These are phyloP conservation scores for Oryza coarctata DNA, from an alignment of 176 grass and related monocot genomes.

Conservation along the genomic window DNA sequence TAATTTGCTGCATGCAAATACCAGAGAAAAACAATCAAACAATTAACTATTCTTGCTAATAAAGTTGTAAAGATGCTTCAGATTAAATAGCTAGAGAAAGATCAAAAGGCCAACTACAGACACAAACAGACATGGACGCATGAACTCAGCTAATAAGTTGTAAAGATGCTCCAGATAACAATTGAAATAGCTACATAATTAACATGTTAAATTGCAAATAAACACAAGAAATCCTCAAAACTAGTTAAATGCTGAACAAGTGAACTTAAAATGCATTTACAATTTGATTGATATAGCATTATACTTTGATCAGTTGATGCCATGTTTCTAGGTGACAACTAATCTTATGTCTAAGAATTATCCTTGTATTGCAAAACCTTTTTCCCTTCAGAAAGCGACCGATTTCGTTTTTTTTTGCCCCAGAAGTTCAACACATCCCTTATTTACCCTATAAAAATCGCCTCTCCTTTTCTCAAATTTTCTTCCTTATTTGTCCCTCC, in stretches of 20 bases:
- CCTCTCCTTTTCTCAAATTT: too few relatives aligned
- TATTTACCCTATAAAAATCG: too few relatives aligned
- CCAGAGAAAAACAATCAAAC: background rate
- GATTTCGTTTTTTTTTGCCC: too few relatives aligned
- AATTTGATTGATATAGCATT: background rate
- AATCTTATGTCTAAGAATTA: background rate
- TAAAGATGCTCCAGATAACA: slow-evolving; percentile 9
- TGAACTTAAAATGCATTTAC: background rate
- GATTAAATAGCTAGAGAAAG: background rate
- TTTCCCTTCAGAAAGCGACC: background rate
- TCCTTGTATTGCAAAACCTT: background rate
- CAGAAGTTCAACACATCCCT: too few relatives aligned
- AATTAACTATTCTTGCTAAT: background rate
- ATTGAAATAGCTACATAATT: background rate
- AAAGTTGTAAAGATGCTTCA: background rate
- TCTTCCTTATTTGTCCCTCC: too few relatives aligned
- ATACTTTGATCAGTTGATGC: background rate
- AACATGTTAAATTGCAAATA: background rate
- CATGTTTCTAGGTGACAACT: background rate
- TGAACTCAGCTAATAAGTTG: background rate
- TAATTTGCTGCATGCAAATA: background rate
- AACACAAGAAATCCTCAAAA: background rate
- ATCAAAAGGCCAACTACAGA: background rate
- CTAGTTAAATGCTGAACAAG: background rate
- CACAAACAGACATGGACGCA: background rate